phyloP scores from a whole-genome alignment of 345 rosid genomes.

The Brassica juncea region DNA sequence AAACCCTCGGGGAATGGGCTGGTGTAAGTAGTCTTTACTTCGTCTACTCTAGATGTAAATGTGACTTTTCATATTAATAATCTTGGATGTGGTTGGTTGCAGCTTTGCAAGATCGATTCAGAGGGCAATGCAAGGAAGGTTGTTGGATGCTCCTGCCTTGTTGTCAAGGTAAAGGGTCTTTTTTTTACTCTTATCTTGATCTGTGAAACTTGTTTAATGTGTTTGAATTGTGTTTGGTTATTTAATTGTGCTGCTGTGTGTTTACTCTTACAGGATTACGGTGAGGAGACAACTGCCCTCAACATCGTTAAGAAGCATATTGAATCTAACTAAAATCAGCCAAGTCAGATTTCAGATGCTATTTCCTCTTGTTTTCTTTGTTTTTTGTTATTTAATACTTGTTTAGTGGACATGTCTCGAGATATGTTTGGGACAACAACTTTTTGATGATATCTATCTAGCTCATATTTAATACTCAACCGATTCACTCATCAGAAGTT shows the following conservation, averaged over 20 bases:
- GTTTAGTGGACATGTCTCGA: background rate
- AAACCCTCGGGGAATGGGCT: constrained; percentile 91
- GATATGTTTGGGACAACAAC: background rate
- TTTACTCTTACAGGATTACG: constrained; percentile 28
- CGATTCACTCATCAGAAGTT: background rate
- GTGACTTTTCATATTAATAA: background rate
- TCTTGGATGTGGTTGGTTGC: constrained; percentile 30
- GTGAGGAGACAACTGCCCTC: constrained; percentile 43
- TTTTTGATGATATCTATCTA: background rate
- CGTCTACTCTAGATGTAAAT: background rate
- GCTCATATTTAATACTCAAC: background rate
- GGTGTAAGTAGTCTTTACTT: constrained; percentile 60
- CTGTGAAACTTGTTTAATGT: background rate
- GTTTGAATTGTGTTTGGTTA: background rate
- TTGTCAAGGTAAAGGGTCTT: constrained; percentile 57
- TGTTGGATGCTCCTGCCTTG: constrained; percentile 86
- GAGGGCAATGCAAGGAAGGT: constrained; percentile 89
- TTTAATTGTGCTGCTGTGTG: background rate
- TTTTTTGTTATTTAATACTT: constrained; percentile 11
- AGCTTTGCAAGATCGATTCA: constrained; percentile 85
- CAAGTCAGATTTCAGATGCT: constrained; percentile 25
- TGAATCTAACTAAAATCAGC: constrained; percentile 27
- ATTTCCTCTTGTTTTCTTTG: background rate
- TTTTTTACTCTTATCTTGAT: background rate
- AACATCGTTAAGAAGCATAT: constrained; percentile 38